Conservation (phyloP, 2,329 filamentous ascomycete species). For the Metarhizium humberi region DNA sequence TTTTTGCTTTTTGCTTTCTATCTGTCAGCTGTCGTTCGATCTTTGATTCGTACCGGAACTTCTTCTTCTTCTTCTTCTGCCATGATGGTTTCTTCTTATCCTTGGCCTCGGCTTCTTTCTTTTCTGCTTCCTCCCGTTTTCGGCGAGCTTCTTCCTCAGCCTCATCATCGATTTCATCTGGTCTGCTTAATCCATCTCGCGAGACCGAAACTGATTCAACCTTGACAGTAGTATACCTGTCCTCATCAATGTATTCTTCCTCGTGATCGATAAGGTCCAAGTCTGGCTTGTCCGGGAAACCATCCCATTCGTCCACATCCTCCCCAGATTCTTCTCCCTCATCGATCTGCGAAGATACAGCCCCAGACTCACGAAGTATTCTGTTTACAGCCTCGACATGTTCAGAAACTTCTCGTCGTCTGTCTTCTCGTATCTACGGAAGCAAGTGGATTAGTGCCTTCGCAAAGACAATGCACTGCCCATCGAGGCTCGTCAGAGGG, state of each 20-base stretch:
- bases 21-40: conserved; percentile 66
- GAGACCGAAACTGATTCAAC: conserved; percentile 81
- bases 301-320: conserved; percentile 51
- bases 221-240: conserved; percentile 90
- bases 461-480: background rate
- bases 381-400: conserved; percentile 71
- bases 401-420: conserved; percentile 70
- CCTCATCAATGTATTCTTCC: conserved; percentile 93
- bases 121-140: conserved; percentile 17
- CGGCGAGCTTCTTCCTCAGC: conserved; percentile 18
- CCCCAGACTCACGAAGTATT: conserved; percentile 52
- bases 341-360: conserved; percentile 28
- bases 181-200: conserved; percentile 59
- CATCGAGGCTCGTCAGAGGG: background rate
- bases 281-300: conserved; percentile 45
- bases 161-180: conserved; percentile 24
- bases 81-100: conserved; percentile 18
- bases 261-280: conserved; percentile 61
- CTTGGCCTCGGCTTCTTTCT: conserved; percentile 17
- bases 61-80: conserved; percentile 73
- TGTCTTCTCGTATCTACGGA: conserved; percentile 70
- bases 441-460: background rate
- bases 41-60: conserved; percentile 90
- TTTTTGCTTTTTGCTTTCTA: conserved; percentile 54
- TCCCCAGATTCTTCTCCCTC: conserved; percentile 30